Evolutionary conservation across 805 yeast genomes (phyloP).

Genomic region (Metschnikowia peoriensis): DNA sequence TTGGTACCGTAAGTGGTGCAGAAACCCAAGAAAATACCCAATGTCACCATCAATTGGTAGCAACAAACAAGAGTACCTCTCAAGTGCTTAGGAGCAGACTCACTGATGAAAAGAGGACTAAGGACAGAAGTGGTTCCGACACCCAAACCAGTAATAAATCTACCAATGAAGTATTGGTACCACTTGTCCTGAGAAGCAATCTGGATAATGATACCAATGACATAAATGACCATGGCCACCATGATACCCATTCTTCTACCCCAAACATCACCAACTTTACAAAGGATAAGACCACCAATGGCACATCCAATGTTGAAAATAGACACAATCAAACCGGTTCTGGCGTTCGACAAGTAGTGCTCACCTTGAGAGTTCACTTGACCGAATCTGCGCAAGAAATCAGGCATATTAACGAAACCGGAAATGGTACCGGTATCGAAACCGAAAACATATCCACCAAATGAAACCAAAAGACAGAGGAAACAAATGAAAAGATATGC

Average conservation of each 20-base stretch:
- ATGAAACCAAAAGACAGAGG: constrained; percentile 59
- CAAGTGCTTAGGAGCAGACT: constrained; percentile 64
- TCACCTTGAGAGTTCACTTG: constrained; percentile 38
- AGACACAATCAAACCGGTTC: constrained; percentile 53
- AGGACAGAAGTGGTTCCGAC: constrained; percentile 71
- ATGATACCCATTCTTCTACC: constrained; percentile 62
- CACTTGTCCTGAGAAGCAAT: constrained; percentile 52
- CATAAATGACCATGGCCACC: constrained; percentile 53
- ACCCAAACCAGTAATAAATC: constrained; percentile 66
- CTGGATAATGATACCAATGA: constrained; percentile 61
- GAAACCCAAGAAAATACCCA: constrained; percentile 71
- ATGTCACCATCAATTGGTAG: constrained; percentile 67
- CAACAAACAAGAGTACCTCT: constrained; percentile 72
- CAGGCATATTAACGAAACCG: constrained; percentile 65
- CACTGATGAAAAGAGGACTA: constrained; percentile 65
- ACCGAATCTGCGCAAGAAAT: constrained; percentile 55
- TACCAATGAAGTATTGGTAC: constrained; percentile 60
- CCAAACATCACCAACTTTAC: constrained; percentile 54
- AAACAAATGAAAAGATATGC: constrained; percentile 31
- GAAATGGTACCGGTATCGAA: constrained; percentile 80
- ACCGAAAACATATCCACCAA: constrained; percentile 77
- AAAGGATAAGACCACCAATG: constrained; percentile 62
- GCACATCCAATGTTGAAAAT: constrained; percentile 71
- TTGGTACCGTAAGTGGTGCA: constrained; percentile 65
- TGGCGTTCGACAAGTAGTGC: constrained; percentile 40